Evolutionary conservation across 2,329 filamentous ascomycete species (phyloP).

Genomic region (Penicillium griseofulvum): DNA sequence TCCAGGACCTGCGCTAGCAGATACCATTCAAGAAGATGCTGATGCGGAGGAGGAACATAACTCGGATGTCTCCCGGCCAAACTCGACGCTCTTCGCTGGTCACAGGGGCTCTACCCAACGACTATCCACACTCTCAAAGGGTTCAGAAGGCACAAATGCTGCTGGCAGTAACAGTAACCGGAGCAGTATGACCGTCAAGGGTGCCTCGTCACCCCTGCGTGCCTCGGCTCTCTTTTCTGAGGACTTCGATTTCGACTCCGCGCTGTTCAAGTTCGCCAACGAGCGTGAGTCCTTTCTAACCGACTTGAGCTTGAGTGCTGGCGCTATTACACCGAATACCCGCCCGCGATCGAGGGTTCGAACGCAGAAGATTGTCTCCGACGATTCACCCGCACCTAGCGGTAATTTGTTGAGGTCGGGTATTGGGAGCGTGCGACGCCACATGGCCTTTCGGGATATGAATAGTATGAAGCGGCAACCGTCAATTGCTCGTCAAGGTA

Average conservation of each 20-base stretch:
- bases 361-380: slow-evolving; percentile 75
- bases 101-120: slow-evolving; percentile 43
- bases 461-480: slow-evolving; percentile 89
- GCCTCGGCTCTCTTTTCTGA: slow-evolving; percentile 45
- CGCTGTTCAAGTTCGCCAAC: slow-evolving; percentile 89
- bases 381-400: slow-evolving; percentile 56
- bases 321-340: slow-evolving; percentile 66
- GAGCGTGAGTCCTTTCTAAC: slow-evolving; percentile 92
- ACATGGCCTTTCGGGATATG: slow-evolving; percentile 92
- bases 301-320: slow-evolving; percentile 84
- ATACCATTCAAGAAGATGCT: slow-evolving; percentile 61
- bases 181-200: slow-evolving; percentile 63
- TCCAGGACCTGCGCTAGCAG: slow-evolving; percentile 46
- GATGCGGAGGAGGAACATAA: slow-evolving; percentile 53
- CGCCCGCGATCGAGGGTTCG: slow-evolving; percentile 73
- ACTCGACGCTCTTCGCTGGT: slow-evolving; percentile 29
- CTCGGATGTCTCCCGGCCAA: slow-evolving; percentile 41
- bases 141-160: slow-evolving; percentile 45
- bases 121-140: slow-evolving; percentile 50
- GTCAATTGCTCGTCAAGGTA: slow-evolving; percentile 70
- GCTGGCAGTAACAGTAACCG: slow-evolving; percentile 64
- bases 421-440: slow-evolving; percentile 83
- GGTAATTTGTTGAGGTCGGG: slow-evolving; percentile 53
- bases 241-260: slow-evolving; percentile 91
- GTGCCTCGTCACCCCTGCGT: slow-evolving; percentile 31